Percentiles rank a stretch among this genome's conserved stretches.
Evolutionary conservation across 805 yeast genomes (phyloP).

Genomic region (Candida stauntonica): DNA sequence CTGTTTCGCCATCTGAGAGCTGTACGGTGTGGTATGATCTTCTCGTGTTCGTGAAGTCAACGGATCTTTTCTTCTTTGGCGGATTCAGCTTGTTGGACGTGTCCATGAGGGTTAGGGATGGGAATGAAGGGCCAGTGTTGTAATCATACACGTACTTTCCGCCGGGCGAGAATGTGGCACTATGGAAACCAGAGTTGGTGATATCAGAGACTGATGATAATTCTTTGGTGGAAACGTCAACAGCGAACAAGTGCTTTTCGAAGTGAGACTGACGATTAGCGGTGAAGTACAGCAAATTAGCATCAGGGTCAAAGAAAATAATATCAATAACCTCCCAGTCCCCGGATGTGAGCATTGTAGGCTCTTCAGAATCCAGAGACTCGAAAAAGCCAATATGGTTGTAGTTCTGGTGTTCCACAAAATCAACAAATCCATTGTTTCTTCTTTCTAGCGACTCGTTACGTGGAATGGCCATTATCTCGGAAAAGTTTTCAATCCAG

Average conservation of each 20-base stretch:
- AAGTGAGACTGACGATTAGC: conserved; percentile 51
- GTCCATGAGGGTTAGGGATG: conserved; percentile 15
- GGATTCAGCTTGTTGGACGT: background rate
- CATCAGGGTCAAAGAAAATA: conserved; percentile 41
- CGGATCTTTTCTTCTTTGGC: conserved; percentile 2
- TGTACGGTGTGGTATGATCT: conserved; percentile 21
- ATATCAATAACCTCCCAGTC: conserved; percentile 50
- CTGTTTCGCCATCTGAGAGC: conserved; percentile 23
- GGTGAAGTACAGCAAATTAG: conserved; percentile 46
- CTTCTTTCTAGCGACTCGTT: conserved; percentile 27
- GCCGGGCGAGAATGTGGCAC: conserved; percentile 51
- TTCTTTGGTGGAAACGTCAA: conserved; percentile 32
- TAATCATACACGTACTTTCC: conserved; percentile 46
- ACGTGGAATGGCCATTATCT: conserved; percentile 36
- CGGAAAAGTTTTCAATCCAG: conserved; percentile 55
- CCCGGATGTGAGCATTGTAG: conserved; percentile 41
- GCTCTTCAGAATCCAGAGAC: conserved; percentile 36
- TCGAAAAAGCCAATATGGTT: conserved; percentile 63
- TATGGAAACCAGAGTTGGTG: conserved; percentile 41
- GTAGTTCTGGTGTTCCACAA: conserved; percentile 47
- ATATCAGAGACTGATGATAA: conserved; percentile 29
- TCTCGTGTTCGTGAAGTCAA: conserved; percentile 19
- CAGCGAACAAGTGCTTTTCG: conserved; percentile 53
- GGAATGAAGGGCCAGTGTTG: conserved; percentile 23
- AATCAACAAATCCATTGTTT: conserved; percentile 58